These are phyloP conservation scores for Gremmenia infestans DNA, from an alignment of 2,329 filamentous ascomycete species.

Conservation along the genomic window DNA sequence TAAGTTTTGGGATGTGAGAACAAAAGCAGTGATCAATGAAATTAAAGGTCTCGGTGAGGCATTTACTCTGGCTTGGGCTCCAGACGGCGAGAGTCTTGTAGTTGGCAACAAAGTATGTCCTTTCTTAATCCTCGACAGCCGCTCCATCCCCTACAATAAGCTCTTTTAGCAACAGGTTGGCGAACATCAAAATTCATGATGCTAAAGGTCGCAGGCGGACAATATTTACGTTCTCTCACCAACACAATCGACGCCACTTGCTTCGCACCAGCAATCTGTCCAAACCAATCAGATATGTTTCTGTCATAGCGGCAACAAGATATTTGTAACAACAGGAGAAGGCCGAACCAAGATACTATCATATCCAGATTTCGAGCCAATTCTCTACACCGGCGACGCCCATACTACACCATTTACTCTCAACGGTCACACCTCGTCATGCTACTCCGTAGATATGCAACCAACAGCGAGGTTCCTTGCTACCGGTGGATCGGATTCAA, in stretches of 20 bases:
- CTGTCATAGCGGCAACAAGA: slow-evolving; percentile 65
- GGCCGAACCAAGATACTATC: slow-evolving; percentile 66
- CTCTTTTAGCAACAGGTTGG: not conserved
- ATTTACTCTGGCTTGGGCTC: slow-evolving; percentile 69
- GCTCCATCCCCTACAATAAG: not conserved
- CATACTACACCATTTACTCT: slow-evolving; percentile 52
- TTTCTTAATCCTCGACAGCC: too few relatives aligned
- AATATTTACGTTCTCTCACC: slow-evolving; percentile 59
- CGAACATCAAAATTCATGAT: too few relatives aligned
- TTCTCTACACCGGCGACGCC: slow-evolving; percentile 44
- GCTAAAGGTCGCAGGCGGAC: slow-evolving; percentile 44
- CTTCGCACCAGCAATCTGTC: slow-evolving; percentile 54
- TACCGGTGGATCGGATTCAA: slow-evolving; percentile 69
- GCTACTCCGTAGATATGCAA: slow-evolving; percentile 63
- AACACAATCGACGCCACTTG: slow-evolving; percentile 48
- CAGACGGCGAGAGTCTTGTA: slow-evolving; percentile 63
- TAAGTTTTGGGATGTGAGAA: slow-evolving; percentile 76
- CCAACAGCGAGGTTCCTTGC: slow-evolving; percentile 68
- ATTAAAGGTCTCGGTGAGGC: slow-evolving; percentile 62
- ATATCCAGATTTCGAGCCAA: slow-evolving; percentile 58
- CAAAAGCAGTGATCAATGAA: slow-evolving; percentile 65
- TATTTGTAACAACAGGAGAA: slow-evolving; percentile 67
- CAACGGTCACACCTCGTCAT: slow-evolving; percentile 68
- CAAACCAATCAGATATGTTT: slow-evolving; percentile 72
- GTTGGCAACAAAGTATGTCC: slow-evolving; percentile 68